These are phyloP conservation scores for Phlyctochytrium bullatum DNA, from an alignment of 192 early-diverging fungal species.

Conservation along the genomic window DNA sequence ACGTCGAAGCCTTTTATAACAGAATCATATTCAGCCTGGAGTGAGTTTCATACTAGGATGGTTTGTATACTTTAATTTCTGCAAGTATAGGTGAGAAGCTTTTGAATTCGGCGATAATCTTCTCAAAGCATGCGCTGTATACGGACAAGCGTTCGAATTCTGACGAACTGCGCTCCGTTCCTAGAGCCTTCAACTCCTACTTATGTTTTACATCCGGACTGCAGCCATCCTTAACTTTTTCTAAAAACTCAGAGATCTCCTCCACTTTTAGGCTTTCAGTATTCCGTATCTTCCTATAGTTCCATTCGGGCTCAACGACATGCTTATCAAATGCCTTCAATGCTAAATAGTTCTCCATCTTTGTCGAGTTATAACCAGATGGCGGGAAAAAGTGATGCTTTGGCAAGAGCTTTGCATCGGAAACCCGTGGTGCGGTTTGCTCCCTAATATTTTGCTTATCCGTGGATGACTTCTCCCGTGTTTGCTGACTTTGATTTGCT, in stretches of 20 bases:
- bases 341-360: slow-evolving; percentile 30
- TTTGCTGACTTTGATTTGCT: slow-evolving; percentile 15
- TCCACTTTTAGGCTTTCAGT: slow-evolving; percentile 29
- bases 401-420: not conserved
- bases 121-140: slow-evolving; percentile 41
- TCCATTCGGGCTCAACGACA: slow-evolving; percentile 29
- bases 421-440: not conserved
- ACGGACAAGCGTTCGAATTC: slow-evolving; percentile 41
- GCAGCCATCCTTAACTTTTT: slow-evolving; percentile 15
- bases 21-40: slow-evolving; percentile 47
- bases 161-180: slow-evolving; percentile 28
- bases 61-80: slow-evolving; percentile 44
- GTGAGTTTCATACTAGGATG: not conserved
- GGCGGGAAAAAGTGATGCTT: slow-evolving; percentile 27
- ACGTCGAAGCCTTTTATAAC: slow-evolving; percentile 33
- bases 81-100: slow-evolving; percentile 44
- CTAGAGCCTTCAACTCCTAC: slow-evolving; percentile 35
- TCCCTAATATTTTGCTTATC: not conserved
- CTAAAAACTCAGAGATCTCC: slow-evolving; percentile 30
- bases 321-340: slow-evolving; percentile 24
- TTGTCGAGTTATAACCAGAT: slow-evolving; percentile 29
- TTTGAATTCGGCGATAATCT: slow-evolving; percentile 44
- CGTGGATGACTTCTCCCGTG: not conserved
- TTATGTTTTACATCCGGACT: not conserved
- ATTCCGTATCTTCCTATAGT: slow-evolving; percentile 10